Evolutionary conservation across 306 rosid species (phyloP), one percentile per base, ranked within the genome.

Genomic region (Quercus cerris): DNA sequence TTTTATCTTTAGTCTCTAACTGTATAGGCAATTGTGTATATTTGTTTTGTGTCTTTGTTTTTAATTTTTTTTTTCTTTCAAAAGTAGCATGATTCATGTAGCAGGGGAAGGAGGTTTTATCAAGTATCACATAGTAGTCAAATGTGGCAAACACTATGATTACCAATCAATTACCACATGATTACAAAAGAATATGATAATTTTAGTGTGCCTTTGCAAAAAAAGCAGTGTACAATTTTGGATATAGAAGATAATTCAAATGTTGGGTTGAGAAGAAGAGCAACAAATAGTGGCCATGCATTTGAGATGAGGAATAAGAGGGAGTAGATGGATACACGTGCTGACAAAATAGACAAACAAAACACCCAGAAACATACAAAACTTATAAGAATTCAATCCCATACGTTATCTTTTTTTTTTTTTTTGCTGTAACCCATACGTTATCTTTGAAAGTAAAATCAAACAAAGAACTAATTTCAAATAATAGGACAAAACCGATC

Each of bases 251-350:
- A 68, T 64, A 30, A 28, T 18, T 19, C 15, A 68, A 3, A n/a
- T 7, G 3, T 30, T 19, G 38, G 15, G 9, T 10, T 13, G n/a
- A 8, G 18, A 25, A 11, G 7, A 14, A 49, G 1, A 19, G 19
- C 4, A 66, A 61, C 28, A 9, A 69, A 56, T 84, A 30, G 33
- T 63, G 75, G 78, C 88, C 90, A 72, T 63, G 78, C 69, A 82
- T 77, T 83, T 7, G 20, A 46, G 90, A 89, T 81, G 90, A 91
- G 89, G 79, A 77, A 82, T 23, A 15, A 83, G 85, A 75, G 87
- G 85, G 73, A 58, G 71, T 46, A 23, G 66, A 35, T 25, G 44
- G 35, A 6, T 49, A 70, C 92, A 85, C 87, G 89, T 83, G 82
- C 15, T 14, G 30, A 54, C 20, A 55, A 78, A 35, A 10, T n/a